A percentile compares a stretch with the other conserved stretches of the same genome.
These are phyloP conservation scores for Pseudocercospora fijiensis DNA, from an alignment of 2,329 filamentous ascomycete genomes.

Conservation along the genomic window DNA sequence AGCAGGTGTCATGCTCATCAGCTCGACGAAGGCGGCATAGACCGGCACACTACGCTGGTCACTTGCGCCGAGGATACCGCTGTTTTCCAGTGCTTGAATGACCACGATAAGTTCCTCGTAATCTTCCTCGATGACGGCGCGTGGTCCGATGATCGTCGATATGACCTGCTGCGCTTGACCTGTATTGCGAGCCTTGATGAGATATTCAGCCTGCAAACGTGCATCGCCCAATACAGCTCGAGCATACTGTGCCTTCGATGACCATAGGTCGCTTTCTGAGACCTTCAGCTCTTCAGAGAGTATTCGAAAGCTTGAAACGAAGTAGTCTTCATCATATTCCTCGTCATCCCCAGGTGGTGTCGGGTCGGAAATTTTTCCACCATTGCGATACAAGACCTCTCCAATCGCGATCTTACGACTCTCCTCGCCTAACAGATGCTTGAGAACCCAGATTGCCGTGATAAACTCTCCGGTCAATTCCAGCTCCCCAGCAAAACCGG, in stretches of 20 bases:
- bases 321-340: conserved; percentile 17
- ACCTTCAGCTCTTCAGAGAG: conserved; percentile 61
- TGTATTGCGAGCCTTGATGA: conserved; percentile 65
- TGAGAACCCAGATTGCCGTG: conserved; percentile 34
- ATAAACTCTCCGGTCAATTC: conserved; percentile 32
- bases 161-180: conserved; percentile 83
- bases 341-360: conserved; percentile 54
- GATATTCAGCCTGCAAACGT: conserved; percentile 70
- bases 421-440: conserved; percentile 32
- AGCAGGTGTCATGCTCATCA: conserved; percentile 28
- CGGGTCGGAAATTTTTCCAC: conserved; percentile 62
- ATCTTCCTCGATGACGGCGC: conserved; percentile 77
- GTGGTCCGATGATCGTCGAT: conserved; percentile 74
- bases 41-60: conserved; percentile 76
- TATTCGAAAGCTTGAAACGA: conserved; percentile 16
- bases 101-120: conserved; percentile 68
- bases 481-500: conserved; percentile 40
- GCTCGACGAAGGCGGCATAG: conserved; percentile 50
- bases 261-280: conserved; percentile 77
- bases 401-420: conserved; percentile 35
- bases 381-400: conserved; percentile 62
- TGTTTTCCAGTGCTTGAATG: conserved; percentile 65
- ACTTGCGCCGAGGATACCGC: conserved; percentile 54
- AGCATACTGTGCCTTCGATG: conserved; percentile 80
- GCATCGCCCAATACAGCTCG: conserved; percentile 69